Conservation (phyloP, 768 basidiomycete genomes). For the Kwoniella dendrophila region DNA sequence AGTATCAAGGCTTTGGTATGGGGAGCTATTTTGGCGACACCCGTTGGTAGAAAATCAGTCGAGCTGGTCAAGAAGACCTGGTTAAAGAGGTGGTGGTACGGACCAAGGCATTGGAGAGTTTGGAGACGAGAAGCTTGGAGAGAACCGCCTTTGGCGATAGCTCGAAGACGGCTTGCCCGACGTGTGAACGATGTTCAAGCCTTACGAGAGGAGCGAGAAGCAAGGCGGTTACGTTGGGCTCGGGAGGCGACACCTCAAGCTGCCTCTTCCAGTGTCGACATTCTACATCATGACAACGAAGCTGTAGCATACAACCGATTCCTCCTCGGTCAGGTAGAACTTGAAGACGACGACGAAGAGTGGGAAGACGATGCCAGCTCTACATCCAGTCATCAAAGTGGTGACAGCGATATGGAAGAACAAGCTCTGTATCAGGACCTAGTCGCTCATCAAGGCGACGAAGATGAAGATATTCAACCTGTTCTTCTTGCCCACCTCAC, state of each 20-base stretch:
- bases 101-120: conserved; percentile 42
- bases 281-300: not conserved
- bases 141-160: conserved; percentile 21
- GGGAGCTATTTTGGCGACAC: conserved; percentile 25
- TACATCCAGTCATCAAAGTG: conserved; percentile 10
- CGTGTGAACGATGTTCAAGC: conserved; percentile 7
- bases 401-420: conserved; percentile 19
- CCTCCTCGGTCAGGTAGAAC: conserved; percentile 37
- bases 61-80: conserved; percentile 12
- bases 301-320: conserved; percentile 27
- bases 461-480: conserved; percentile 35
- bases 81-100: conserved; percentile 47
- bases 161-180: conserved; percentile 10
- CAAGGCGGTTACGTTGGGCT: not conserved
- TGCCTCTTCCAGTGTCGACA: conserved; percentile 15
- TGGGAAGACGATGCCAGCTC: conserved; percentile 37
- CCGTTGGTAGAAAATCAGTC: conserved; percentile 25
- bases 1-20: conserved; percentile 19
- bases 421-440: conserved; percentile 36
- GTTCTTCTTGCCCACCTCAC: conserved; percentile 50
- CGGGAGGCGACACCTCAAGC: conserved; percentile 13
- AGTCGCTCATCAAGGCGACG: conserved; percentile 15
- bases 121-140: conserved; percentile 45
- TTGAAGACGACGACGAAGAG: conserved; percentile 47
- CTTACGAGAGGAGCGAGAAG: not conserved